A percentile compares a stretch with the other conserved stretches of the same genome.
These are phyloP conservation scores for Pyrenula massariospora DNA, from an alignment of 495 filamentous ascomycete species.

Conservation along the genomic window DNA sequence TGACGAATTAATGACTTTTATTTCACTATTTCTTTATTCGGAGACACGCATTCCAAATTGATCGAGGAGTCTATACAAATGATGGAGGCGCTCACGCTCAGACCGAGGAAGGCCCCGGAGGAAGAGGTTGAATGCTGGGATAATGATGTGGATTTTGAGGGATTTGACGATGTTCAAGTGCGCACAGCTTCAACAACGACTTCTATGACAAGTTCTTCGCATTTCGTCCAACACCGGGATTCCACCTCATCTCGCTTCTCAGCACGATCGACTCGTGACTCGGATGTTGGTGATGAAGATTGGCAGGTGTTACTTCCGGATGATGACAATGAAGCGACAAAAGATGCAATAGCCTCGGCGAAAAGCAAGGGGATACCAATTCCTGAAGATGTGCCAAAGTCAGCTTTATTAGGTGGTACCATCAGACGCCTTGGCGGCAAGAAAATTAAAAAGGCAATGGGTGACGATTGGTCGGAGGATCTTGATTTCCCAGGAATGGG, in stretches of 20 bases:
- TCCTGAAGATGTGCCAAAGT: constrained; percentile 77
- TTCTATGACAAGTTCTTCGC: constrained; percentile 33
- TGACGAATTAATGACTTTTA: not conserved
- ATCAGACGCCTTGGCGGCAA: constrained; percentile 84
- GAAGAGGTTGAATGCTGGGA: constrained; percentile 76
- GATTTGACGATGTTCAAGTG: constrained; percentile 58
- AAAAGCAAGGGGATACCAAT: constrained; percentile 85
- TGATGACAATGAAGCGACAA: constrained; percentile 66
- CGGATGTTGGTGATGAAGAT: constrained; percentile 66
- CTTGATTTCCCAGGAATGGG: constrained; percentile 63
- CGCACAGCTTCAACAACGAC: constrained; percentile 51
- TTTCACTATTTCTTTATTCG: not conserved
- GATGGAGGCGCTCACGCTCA: constrained; percentile 50
- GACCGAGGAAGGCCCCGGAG: constrained; percentile 39
- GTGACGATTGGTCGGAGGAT: constrained; percentile 89
- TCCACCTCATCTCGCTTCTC: constrained; percentile 69
- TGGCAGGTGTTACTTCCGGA: constrained; percentile 68
- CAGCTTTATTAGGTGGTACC: constrained; percentile 85
- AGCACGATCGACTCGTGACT: constrained; percentile 69
- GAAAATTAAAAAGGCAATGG: constrained; percentile 61
- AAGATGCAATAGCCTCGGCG: constrained; percentile 77
- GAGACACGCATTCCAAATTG: not conserved
- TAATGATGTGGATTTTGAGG: constrained; percentile 70
- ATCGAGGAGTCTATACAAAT: not conserved
- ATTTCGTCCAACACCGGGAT: constrained; percentile 47